Evolutionary conservation across 495 filamentous ascomycete species (phyloP), one percentile per base, ranked within the genome.

Genomic region (Penicillium atrosanguineum): DNA sequence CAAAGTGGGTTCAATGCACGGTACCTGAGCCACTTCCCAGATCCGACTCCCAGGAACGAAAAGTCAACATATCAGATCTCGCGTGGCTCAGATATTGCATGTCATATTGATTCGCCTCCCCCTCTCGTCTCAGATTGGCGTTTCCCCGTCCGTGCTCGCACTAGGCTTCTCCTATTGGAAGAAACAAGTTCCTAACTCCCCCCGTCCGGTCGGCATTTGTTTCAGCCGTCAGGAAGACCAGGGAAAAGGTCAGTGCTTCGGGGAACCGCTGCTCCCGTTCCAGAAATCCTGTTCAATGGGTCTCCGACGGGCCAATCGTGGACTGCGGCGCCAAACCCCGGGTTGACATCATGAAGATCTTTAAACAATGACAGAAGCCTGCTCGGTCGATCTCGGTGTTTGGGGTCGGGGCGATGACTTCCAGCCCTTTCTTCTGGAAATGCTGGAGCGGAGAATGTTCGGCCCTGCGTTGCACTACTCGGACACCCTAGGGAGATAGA

Each of bases 291-390:
- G 47, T 55, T 56, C 23, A 43, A 57, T 53, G 54, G 49, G 51
- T 46, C 51, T 26, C 44, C 60, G 62, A 65, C 56, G 29, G 23
- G 16, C 62, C 62, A 65, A 65, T 63, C 34, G 48, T 31, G n/a
- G 23, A 6, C 9, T 3, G 31, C 19, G 3, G 1, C 1, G 2
- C 5, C 6, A 3, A 20, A 39, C 40, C 34, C 25, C 19, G 16
- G 48, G 25, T 19, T 48, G 26, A 46, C 34, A 52, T 59, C 12
- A 19, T 46, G 2, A 46, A 31, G 31, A 6, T 31, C 12, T 2
- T 34, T 34, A 15, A 14, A 34, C 31, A 1, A 12, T 12, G 31
- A 2, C 4, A 14, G 9, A 1, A 14, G 3, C 9, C 11, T 12
- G 9, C 9, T 14, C 12, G 9, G 31, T 34, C 4, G 31, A 34